These are phyloP conservation scores for Orbilia brochopaga DNA, from an alignment of 2,329 filamentous ascomycete genomes.

Conservation along the genomic window DNA sequence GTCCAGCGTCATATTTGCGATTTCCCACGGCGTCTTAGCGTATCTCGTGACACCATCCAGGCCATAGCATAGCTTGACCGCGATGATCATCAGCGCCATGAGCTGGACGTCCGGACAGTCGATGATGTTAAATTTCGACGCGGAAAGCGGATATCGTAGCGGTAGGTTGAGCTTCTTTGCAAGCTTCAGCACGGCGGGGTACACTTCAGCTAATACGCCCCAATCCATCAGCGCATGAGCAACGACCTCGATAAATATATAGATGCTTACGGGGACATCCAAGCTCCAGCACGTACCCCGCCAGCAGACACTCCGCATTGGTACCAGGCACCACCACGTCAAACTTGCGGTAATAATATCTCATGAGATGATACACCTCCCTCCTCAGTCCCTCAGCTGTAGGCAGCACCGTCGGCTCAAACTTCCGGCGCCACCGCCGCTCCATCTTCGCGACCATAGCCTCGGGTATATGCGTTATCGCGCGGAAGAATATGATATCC, in stretches of 20 bases:
- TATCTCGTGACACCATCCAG: slow-evolving; percentile 63
- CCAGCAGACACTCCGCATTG: slow-evolving; percentile 72
- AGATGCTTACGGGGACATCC: slow-evolving; percentile 71
- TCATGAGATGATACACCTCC: slow-evolving; percentile 67
- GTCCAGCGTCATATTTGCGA: slow-evolving; percentile 62
- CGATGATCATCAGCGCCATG: slow-evolving; percentile 72
- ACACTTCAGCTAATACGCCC: slow-evolving; percentile 67
- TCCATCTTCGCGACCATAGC: slow-evolving; percentile 72
- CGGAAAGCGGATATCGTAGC: slow-evolving; percentile 30
- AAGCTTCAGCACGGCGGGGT: slow-evolving; percentile 66
- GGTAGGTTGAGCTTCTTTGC: slow-evolving; percentile 58
- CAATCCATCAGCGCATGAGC: slow-evolving; percentile 50
- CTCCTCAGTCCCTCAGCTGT: slow-evolving; percentile 68
- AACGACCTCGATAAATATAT: neutral
- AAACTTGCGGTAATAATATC: slow-evolving; percentile 71
- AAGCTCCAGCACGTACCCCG: slow-evolving; percentile 73
- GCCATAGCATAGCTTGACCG: slow-evolving; percentile 79
- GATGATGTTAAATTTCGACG: slow-evolving; percentile 57
- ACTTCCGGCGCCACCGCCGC: slow-evolving; percentile 65
- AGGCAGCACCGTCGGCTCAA: slow-evolving; percentile 64
- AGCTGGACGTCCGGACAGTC: slow-evolving; percentile 77
- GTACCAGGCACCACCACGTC: slow-evolving; percentile 74
- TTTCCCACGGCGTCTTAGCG: slow-evolving; percentile 42
- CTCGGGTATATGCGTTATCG: slow-evolving; percentile 67
- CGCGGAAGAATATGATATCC: slow-evolving; percentile 74